Evolutionary conservation across 345 rosid genomes (phyloP).

Genomic region (Pistacia vera): DNA sequence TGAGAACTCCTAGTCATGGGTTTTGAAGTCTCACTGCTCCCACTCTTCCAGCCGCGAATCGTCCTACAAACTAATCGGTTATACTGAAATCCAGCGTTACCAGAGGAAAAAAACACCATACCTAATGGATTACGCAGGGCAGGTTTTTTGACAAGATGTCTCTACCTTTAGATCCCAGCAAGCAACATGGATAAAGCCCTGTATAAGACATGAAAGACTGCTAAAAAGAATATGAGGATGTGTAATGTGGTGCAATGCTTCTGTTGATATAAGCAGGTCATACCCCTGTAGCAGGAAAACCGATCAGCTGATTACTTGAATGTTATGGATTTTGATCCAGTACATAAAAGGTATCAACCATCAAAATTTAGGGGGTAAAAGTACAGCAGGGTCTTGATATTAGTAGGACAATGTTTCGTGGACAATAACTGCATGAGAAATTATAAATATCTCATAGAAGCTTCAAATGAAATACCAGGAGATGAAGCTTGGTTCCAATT

Average conservation of each 20-base stretch:
- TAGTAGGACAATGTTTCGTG: not conserved
- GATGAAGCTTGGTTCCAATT: not conserved
- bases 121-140: not conserved
- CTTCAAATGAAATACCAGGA: not conserved
- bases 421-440: too few relatives aligned
- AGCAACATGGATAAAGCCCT: constrained; percentile 86
- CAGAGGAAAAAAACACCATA: not conserved
- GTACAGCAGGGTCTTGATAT: not conserved
- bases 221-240: constrained; percentile 92
- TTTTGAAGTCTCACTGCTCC: constrained; percentile 81
- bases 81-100: not conserved
- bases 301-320: constrained; percentile 21
- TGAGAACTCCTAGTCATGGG: constrained; percentile 80
- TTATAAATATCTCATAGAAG: too few relatives aligned
- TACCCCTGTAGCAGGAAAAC: constrained; percentile 53
- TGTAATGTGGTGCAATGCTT: constrained; percentile 87
- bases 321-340: constrained; percentile 1
- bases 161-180: constrained; percentile 90
- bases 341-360: not conserved
- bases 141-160: not conserved
- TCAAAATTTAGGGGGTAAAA: not conserved
- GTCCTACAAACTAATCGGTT: constrained; percentile 21
- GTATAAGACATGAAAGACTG: constrained; percentile 76
- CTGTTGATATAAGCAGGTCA: constrained; percentile 64
- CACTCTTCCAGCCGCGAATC: constrained; percentile 97